Base-by-base conservation (phyloP, 345 rosid genomes). In the Geranium brycei region DNA sequence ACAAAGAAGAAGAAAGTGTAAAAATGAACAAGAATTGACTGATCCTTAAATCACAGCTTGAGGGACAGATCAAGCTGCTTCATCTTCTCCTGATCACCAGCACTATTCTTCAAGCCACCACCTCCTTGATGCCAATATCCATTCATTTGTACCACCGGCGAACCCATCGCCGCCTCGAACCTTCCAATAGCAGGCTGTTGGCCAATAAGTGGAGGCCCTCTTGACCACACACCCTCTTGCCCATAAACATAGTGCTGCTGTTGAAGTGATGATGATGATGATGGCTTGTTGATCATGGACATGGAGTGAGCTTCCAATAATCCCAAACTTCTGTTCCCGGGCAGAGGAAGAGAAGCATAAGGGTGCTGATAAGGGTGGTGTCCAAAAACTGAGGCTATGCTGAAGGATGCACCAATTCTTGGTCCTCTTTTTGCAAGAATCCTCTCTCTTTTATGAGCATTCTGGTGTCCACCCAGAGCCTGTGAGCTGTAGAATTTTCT, bases 391-490 rank as follows among this genome's bases (percentile, higher is more conserved):
- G 82, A 72, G 57, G 69, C 72, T 4, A 57, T 38, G 30, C 65
- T 71, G 17, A 68, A 13, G 11, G 70, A 62, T 56, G 63, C 58
- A 18, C 72, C 80, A 64, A 82, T 77, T 57, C 76, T 79, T 64
- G 79, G 85, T 5, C 87, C 85, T 69, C 85, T 81, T 66, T 87
- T 89, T 23, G 88, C 96, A 19, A 89, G 75, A 62, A 87, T 87
- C 66, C 96, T 83, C 63, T 89, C 96, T 64, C 91, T 76, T 72
- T 87, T 89, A 61, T 89, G 96, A 0, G 95, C 96, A 67, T 89
- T 89, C 76, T 89, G 96, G 66, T 89, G 96, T 2, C 96, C 96
- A 19, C 96, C 96, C 14, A 89, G 88, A 0, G 96, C 96, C 64
- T 89, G 96, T 38, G 96, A 89, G 68, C 95, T 87, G 61, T 87